Percentiles rank a stretch among this genome's conserved stretches.
phyloP scores from a whole-genome alignment of 768 basidiomycete genomes.

The Boletus rubroflammeus region DNA sequence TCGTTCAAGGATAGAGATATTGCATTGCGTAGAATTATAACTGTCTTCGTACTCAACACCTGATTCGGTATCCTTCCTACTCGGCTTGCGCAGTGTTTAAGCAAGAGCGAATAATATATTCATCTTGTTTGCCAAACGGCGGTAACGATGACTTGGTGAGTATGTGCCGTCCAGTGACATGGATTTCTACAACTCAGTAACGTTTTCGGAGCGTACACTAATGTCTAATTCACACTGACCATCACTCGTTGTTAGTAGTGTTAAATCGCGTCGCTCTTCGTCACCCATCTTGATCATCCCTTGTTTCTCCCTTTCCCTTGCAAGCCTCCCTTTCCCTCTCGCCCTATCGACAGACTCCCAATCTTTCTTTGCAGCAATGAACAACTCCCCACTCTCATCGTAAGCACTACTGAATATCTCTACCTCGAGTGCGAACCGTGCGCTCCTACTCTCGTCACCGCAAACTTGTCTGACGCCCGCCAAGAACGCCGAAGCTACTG shows the following conservation, averaged over 20 bases:
- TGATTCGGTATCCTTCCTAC: not conserved
- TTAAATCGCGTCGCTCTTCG: not conserved
- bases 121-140: not conserved
- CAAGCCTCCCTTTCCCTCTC: constrained; percentile 72
- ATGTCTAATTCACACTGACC: not conserved
- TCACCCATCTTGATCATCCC: not conserved
- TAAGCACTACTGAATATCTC: constrained; percentile 48
- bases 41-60: constrained; percentile 5
- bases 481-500: constrained; percentile 65
- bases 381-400: constrained; percentile 43
- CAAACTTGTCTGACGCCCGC: constrained; percentile 45
- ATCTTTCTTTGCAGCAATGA: constrained; percentile 47
- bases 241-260: not conserved
- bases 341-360: constrained; percentile 70
- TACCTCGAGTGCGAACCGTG: constrained; percentile 44
- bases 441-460: not conserved
- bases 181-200: no score
- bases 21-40: constrained; percentile 16
- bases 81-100: not conserved
- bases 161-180: no score
- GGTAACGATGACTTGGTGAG: not conserved
- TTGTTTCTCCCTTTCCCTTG: constrained; percentile 53
- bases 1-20: constrained; percentile 10
- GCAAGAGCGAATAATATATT: not conserved
- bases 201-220: not conserved